These are phyloP conservation scores for Protea cynaroides DNA, from an alignment of 164 flowering plant species.

Conservation along the genomic window DNA sequence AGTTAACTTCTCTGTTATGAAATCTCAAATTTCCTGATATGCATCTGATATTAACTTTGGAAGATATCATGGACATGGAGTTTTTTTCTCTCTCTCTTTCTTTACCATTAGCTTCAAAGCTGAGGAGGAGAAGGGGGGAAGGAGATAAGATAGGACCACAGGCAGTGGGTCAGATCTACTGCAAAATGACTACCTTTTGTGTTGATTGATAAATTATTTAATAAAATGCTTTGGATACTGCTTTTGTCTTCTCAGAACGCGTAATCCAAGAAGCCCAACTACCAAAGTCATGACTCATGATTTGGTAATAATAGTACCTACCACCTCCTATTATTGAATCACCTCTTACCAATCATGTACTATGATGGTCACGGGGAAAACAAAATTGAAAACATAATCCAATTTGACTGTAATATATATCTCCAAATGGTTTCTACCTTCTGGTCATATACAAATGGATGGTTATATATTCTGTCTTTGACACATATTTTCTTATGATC, in stretches of 20 bases:
- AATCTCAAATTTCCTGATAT: not conserved
- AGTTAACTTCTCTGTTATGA: too few species aligned
- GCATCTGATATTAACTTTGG: not conserved
- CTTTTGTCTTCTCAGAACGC: slow-evolving; percentile 41
- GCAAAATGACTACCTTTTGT: slow-evolving; percentile 16
- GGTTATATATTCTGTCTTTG: too few species aligned
- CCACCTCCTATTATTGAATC: slow-evolving; percentile 8
- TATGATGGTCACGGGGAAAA: not conserved
- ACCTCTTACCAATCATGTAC: not conserved
- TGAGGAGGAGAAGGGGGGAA: not conserved
- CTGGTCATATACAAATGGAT: too few species aligned
- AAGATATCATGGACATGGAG: not conserved
- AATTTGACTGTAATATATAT: too few species aligned
- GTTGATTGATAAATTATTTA: slow-evolving; percentile 17
- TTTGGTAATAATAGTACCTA: slow-evolving; percentile 31
- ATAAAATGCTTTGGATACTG: slow-evolving; percentile 8
- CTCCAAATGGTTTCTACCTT: too few species aligned
- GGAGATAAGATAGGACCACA: slow-evolving; percentile 19
- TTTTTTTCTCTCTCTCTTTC: not conserved
- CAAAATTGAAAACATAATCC: too few species aligned
- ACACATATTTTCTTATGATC: too few species aligned
- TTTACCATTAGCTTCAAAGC: not conserved
- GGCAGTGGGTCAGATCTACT: slow-evolving; percentile 24
- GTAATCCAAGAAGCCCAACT: slow-evolving; percentile 22
- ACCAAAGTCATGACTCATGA: slow-evolving; percentile 22